These are phyloP conservation scores for Pichia inconspicua DNA, from an alignment of 1,139 yeast genomes.

Conservation along the genomic window DNA sequence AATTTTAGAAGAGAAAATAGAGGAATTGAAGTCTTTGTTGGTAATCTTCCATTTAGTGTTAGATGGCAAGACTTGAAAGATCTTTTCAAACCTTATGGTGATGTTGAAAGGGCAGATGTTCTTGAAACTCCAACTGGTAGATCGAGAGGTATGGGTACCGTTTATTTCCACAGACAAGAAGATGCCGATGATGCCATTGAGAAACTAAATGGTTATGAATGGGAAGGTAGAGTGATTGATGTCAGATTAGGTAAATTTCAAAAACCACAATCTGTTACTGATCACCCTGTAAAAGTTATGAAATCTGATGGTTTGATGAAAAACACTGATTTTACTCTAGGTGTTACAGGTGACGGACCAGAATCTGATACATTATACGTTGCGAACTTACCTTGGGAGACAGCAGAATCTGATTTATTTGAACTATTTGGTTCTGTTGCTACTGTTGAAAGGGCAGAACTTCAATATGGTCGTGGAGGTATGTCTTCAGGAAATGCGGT, in stretches of 20 bases:
- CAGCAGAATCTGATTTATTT: conserved; percentile 74
- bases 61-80: conserved; percentile 86
- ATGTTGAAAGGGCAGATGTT: conserved; percentile 74
- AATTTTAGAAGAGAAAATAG: conserved; percentile 24
- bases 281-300: conserved; percentile 9
- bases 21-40: conserved; percentile 69
- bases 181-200: conserved; percentile 59
- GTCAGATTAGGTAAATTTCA: conserved; percentile 55
- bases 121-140: conserved; percentile 62
- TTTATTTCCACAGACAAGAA: conserved; percentile 49
- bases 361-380: conserved; percentile 60
- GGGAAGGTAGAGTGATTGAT: conserved; percentile 64
- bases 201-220: conserved; percentile 54
- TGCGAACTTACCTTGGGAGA: conserved; percentile 79
- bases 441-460: conserved; percentile 66
- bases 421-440: conserved; percentile 88
- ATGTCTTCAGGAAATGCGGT: conserved; percentile 80
- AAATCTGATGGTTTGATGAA: conserved; percentile 22
- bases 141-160: conserved; percentile 83
- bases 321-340: conserved; percentile 53
- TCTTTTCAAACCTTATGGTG: conserved; percentile 70
- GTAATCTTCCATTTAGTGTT: conserved; percentile 72
- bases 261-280: conserved; percentile 4
- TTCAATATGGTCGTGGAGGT: conserved; percentile 58
- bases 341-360: conserved; percentile 59